Evolutionary conservation across 305 asterid species (phyloP), one percentile per base, ranked within the genome.

Genomic region (Plantago rigida): DNA sequence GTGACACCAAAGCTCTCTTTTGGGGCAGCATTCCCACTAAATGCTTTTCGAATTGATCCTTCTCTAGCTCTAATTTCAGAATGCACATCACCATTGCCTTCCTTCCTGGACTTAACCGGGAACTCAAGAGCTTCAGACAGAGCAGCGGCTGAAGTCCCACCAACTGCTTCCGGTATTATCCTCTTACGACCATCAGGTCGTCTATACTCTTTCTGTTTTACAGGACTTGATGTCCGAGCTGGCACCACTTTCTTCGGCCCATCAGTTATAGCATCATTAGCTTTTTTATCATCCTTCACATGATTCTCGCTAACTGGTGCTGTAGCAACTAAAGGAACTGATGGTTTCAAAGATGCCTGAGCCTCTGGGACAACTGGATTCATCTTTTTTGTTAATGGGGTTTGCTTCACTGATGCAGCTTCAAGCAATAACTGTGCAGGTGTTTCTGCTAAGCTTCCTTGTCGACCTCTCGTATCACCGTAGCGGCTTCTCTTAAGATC

Each of bases 131-230:
- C 74, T 68, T 78, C 82, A 47, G 85, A 70, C 59, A 73, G 77
- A 66, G 67, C 75, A 68, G 67, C 69, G 62, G 73, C 73, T 34
- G 88, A 59, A 28, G 88, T 73, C 57, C 69, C 79, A 55, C 99
- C 99, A 80, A 92, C 96, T 67, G 95, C 96, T 79, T 92, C 95
- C 10, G 99, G 99, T 62, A 88, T 92, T 79, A 92, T 92, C 84
- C 99, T 84, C 85, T 83, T 92, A 56, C 99, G 85, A 48, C 99
- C 99, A 79, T 92, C 99, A 13, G 99, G 83, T n/a, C 95, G 84
- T 64, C 94, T 84, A 51, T 92, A 92, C 72, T 86, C 96, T 69
- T 87, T 86, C 76, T 92, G 99, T 71, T 84, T 86, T 71, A 92
- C 95, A 8, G 95, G 94, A 75, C 95, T 88, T 4, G 94, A 74